These are phyloP conservation scores for Rhododendron henanense DNA, from an alignment of 148 eudicot species.

Conservation along the genomic window DNA sequence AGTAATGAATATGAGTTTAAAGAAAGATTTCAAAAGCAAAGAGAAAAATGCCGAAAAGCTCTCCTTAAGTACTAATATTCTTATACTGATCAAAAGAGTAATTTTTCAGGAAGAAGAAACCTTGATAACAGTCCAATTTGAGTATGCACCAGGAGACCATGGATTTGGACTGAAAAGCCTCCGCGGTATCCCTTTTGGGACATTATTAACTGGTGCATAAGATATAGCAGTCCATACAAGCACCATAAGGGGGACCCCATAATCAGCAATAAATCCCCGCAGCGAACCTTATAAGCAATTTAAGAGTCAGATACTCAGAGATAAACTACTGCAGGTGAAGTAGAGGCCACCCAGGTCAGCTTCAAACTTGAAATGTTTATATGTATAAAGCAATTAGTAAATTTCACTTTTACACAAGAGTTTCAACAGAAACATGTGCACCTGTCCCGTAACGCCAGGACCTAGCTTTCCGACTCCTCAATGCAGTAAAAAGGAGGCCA, in stretches of 20 bases:
- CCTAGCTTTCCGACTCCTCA: slow-evolving; percentile 90
- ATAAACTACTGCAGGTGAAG: background rate
- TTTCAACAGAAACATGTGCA: slow-evolving; percentile 21
- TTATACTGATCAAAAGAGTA: background rate
- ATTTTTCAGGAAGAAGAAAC: slow-evolving; percentile 23
- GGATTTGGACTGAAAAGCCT: slow-evolving; percentile 96
- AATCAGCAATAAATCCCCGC: slow-evolving; percentile 88
- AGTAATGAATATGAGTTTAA: background rate
- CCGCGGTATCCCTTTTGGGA: slow-evolving; percentile 91
- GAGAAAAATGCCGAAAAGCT: background rate
- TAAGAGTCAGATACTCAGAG: slow-evolving; percentile 12
- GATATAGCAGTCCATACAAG: slow-evolving; percentile 93
- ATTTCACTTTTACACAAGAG: background rate
- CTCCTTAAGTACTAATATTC: background rate
- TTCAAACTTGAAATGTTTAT: background rate
- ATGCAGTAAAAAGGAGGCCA: slow-evolving; percentile 84
- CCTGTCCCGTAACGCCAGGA: slow-evolving; percentile 99
- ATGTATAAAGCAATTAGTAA: background rate
- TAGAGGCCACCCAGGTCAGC: background rate
- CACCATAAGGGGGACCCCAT: slow-evolving; percentile 98
- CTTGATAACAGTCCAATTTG: slow-evolving; percentile 97
- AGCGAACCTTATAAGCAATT: slow-evolving; percentile 56
- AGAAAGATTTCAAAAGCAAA: slow-evolving; percentile 5
- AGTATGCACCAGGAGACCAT: slow-evolving; percentile 96
- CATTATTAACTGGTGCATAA: slow-evolving; percentile 71